Conservation (phyloP, 192 early-diverging fungal genomes). For the Chytriomyces confervae region DNA sequence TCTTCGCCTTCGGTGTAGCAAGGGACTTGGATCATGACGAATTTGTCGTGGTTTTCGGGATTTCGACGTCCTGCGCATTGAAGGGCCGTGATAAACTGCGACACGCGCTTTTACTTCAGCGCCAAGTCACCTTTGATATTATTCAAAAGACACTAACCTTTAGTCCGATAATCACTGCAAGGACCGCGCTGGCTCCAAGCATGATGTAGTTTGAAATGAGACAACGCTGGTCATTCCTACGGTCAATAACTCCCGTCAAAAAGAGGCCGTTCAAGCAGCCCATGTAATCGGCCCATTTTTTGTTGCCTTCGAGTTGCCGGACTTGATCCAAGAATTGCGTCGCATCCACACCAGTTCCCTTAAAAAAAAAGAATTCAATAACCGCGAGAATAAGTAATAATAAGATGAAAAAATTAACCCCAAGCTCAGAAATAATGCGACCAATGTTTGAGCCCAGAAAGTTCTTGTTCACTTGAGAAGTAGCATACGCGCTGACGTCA, state of each 20-base stretch:
- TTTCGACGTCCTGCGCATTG: conserved; percentile 58
- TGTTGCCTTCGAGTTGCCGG: conserved; percentile 1
- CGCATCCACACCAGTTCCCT: conserved; percentile 15
- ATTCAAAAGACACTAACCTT: conserved; percentile 67
- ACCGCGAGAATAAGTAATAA: background rate
- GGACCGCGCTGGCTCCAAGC: conserved; percentile 68
- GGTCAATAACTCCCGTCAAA: conserved; percentile 79
- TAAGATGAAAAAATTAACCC: conserved; percentile 14
- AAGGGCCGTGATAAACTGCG: conserved; percentile 73
- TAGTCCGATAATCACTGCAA: conserved; percentile 80
- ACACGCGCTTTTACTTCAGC: conserved; percentile 61
- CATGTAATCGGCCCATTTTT: conserved; percentile 45
- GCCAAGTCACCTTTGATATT: conserved; percentile 80
- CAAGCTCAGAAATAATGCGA: conserved; percentile 3
- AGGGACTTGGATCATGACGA: conserved; percentile 84
- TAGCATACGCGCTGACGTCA: conserved; percentile 40
- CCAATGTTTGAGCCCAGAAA: conserved; percentile 36
- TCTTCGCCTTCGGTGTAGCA: conserved; percentile 89
- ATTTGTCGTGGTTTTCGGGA: conserved; percentile 82
- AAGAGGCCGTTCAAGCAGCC: conserved; percentile 83
- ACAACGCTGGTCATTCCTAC: conserved; percentile 73
- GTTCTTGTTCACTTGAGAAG: background rate
- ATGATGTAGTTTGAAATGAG: conserved; percentile 84
- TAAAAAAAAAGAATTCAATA: conserved; percentile 15
- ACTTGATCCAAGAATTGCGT: conserved; percentile 35